These are phyloP conservation scores for Corymbia maculata DNA, from an alignment of 345 rosid species.

Conservation along the genomic window DNA sequence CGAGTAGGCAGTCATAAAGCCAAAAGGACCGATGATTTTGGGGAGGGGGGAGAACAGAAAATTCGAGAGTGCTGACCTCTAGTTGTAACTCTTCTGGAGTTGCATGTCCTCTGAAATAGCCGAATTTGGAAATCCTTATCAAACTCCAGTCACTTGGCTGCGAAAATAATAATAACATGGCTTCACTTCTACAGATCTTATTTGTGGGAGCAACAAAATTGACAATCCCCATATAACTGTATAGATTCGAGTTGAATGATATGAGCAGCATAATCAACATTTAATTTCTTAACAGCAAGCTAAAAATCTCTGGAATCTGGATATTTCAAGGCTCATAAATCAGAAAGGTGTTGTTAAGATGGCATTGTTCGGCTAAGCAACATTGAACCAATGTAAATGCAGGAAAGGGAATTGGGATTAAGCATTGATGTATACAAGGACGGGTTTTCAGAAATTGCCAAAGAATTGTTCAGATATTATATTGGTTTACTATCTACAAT, in stretches of 20 bases:
- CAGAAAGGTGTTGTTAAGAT: not conserved
- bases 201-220: not conserved
- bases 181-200: not conserved
- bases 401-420: not conserved
- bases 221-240: not conserved
- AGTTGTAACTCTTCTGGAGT: slow-evolving; percentile 23
- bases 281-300: not conserved
- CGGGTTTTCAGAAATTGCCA: not conserved
- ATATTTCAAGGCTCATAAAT: not conserved
- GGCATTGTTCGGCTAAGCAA: not conserved
- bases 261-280: not conserved
- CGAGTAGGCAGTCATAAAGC: not conserved
- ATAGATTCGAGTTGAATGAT: not conserved
- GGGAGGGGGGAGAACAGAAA: not conserved
- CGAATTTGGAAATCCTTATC: slow-evolving; percentile 35
- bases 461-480: not conserved
- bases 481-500: not conserved
- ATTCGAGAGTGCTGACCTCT: slow-evolving; percentile 24
- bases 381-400: not conserved
- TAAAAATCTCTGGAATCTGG: not conserved
- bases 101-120: slow-evolving; percentile 39
- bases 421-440: not conserved
- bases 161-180: not conserved
- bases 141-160: slow-evolving; percentile 42
- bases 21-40: not conserved